Percentiles rank a stretch among this genome's conserved stretches.
These are phyloP conservation scores for Xylariaceae sp. DNA, from an alignment of 2,329 filamentous ascomycete species.

Conservation along the genomic window DNA sequence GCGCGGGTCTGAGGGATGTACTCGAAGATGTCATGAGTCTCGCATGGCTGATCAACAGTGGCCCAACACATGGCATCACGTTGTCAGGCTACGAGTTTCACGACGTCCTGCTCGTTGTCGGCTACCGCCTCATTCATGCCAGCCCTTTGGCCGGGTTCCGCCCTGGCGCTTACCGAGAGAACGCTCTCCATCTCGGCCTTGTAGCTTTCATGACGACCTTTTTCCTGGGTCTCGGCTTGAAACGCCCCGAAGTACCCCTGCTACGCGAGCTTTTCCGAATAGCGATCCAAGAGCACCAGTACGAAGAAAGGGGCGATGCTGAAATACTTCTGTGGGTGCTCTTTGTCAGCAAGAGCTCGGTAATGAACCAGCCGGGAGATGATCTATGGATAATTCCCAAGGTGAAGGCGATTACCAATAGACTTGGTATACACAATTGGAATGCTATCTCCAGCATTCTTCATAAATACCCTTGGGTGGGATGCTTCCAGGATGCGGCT, in stretches of 20 bases:
- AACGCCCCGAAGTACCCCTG: conserved; percentile 8
- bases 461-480: conserved; percentile 8
- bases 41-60: conserved; percentile 15
- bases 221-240: conserved; percentile 12
- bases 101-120: conserved; percentile 18
- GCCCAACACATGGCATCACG: conserved; percentile 2
- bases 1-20: neutral
- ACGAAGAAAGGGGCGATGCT: conserved; percentile 3
- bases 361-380: conserved; percentile 2
- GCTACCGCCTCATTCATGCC: conserved; percentile 22
- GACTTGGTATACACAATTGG: conserved; percentile 8
- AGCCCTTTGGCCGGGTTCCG: conserved; percentile 2
- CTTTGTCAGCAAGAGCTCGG: conserved; percentile 7
- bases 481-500: conserved; percentile 1
- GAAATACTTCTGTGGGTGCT: conserved; percentile 20
- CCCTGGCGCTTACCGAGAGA: conserved; percentile 4
- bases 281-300: neutral
- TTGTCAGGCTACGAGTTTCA: conserved; percentile 21
- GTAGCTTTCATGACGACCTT: conserved; percentile 22
- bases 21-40: conserved; percentile 13
- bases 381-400: conserved; percentile 8
- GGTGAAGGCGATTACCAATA: neutral
- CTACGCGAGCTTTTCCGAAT: conserved; percentile 7
- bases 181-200: conserved; percentile 22
- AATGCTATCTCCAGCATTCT: conserved; percentile 2